phyloP scores from a whole-genome alignment of 116 monocot species.

The Iris pallida region DNA sequence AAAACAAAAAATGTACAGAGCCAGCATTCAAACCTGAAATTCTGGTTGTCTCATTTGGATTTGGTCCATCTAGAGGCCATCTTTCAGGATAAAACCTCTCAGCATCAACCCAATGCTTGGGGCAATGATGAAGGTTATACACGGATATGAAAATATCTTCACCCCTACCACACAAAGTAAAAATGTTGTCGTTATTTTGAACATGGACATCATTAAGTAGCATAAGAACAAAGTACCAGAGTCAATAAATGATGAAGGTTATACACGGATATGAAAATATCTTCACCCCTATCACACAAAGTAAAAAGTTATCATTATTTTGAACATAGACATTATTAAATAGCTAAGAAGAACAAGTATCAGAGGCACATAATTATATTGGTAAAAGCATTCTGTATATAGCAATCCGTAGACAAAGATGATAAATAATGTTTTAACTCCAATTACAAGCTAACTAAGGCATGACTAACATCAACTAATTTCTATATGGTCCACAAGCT shows the following conservation, averaged over 20 bases:
- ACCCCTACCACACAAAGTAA: conserved; percentile 45
- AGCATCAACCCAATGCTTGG: conserved; percentile 72
- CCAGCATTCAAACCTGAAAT: conserved; percentile 66
- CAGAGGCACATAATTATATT: neutral
- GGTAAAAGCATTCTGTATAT: no score
- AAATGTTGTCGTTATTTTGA: conserved; percentile 7
- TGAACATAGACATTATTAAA: neutral
- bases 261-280: conserved; percentile 97
- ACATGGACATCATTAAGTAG: neutral
- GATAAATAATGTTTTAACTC: neutral
- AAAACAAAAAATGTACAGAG: neutral
- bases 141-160: conserved; percentile 97
- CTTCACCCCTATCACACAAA: conserved; percentile 68
- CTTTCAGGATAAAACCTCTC: conserved; percentile 93
- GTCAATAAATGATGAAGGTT: conserved; percentile 80
- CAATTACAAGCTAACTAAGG: neutral
- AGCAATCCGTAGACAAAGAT: neutral
- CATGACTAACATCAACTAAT: no score
- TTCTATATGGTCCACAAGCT: no score
- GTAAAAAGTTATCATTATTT: conserved; percentile 4
- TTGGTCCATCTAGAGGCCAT: conserved; percentile 96
- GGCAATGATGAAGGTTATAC: conserved; percentile 82
- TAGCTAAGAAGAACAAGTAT: neutral
- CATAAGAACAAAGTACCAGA: no score
- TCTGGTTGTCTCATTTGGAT: conserved; percentile 90